Evolutionary conservation across 2,329 filamentous ascomycete species (phyloP), one percentile per base, ranked within the genome.

Genomic region (Venturia carpophila): DNA sequence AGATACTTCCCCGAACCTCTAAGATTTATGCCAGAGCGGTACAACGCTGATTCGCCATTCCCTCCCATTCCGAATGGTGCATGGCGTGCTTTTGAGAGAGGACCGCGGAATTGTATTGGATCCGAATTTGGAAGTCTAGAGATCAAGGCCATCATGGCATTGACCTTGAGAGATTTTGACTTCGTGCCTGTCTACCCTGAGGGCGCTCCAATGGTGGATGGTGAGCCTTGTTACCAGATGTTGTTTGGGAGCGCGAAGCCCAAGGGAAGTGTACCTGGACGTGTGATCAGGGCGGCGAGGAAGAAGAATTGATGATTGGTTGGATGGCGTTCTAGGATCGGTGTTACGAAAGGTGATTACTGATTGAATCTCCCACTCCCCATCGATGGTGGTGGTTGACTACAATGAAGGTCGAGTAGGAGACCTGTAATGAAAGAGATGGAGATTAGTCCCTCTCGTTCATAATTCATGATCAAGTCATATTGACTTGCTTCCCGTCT

Each of bases 31-130:
- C 68, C 73, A 15, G 72, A 73, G 34, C 68, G 73, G 63, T 65
- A 39, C 68, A 9, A n/a, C n/a, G 19, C 41, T 4, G 34, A 34
- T 74, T 79, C 45, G 77, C 75, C 65, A 42, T 15, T 78, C 77
- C 1, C 75, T 76, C 49, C 49, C 10, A 39, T 60, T 13, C 34
- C 37, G 19, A 49, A 30, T 24, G 30, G 42, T 21, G 81, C 82
- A 0, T 86, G 78, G 77, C 77, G 83, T 10, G 76, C 81, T 0
- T 87, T 87, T 70, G 81, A 82, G 68, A 76, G 79, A 65, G 84
- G 84, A 0, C 76, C 79, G 1, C 72, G 84, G 15, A 81, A 80
- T 63, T 87, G 84, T 69, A 78, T 85, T n/a, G 83, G 83, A 1
- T 81, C 84, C 70, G 80, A 82, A 67, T 74, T 85, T 56, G 83